Evolutionary conservation across 2,329 filamentous ascomycete genomes (phyloP).

Genomic region (Paracamarosporium sp.): DNA sequence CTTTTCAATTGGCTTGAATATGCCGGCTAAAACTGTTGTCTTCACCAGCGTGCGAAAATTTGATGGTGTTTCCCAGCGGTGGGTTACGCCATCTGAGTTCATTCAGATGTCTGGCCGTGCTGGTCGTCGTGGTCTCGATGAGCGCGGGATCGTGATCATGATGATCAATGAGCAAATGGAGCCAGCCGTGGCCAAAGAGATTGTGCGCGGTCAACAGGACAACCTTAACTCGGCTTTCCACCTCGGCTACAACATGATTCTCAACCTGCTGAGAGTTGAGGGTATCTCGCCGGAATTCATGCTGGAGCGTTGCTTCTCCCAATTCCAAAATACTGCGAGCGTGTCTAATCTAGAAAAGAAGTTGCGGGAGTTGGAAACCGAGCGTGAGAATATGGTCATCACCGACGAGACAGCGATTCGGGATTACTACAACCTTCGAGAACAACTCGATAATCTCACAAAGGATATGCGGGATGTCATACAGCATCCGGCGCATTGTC

Average conservation of each 20-base stretch:
- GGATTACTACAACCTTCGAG: conserved; percentile 90
- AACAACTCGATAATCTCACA: conserved; percentile 82
- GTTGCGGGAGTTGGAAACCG: conserved; percentile 76
- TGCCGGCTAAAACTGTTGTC: conserved; percentile 99
- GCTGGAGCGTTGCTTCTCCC: conserved; percentile 97
- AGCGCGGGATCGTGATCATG: conserved; percentile 98
- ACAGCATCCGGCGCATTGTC: conserved; percentile 85
- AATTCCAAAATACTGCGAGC: conserved; percentile 94
- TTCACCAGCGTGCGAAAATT: conserved; percentile 97
- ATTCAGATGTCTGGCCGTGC: conserved; percentile 99
- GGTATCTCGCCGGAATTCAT: conserved; percentile 99
- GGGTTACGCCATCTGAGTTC: conserved; percentile 93
- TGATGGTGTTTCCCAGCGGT: conserved; percentile 80
- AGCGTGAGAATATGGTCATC: conserved; percentile 76
- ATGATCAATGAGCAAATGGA: conserved; percentile 99
- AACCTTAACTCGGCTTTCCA: conserved; percentile 98
- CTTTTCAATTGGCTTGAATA: conserved; percentile 97
- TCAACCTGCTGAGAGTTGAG: conserved; percentile 96
- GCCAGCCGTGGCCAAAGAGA: conserved; percentile 88
- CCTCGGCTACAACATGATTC: conserved; percentile 98
- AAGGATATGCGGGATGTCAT: conserved; percentile 92
- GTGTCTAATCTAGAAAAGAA: conserved; percentile 86
- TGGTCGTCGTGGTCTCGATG: conserved; percentile 94
- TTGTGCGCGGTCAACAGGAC: conserved; percentile 96
- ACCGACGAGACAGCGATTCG: conserved; percentile 87